Evolutionary conservation across 2,329 filamentous ascomycete species (phyloP).

Genomic region (Fusarium sp.): DNA sequence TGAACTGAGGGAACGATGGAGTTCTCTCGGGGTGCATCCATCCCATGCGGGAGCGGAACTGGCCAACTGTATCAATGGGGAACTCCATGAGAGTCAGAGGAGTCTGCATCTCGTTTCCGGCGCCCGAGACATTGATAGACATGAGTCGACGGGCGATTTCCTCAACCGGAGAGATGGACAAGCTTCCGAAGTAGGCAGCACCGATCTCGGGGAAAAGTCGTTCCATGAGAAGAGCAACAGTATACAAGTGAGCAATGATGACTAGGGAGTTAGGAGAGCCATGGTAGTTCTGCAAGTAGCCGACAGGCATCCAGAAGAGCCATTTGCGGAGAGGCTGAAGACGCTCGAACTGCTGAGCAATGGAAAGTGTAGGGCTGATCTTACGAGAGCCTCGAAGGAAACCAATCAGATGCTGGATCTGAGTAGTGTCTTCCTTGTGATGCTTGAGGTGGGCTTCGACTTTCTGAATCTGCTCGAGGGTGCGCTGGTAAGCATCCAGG

Average conservation of each 20-base stretch:
- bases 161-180: conserved; percentile 84
- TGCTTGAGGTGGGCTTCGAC: conserved; percentile 76
- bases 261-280: conserved; percentile 82
- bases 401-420: conserved; percentile 74
- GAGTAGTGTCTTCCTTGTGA: conserved; percentile 74
- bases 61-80: conserved; percentile 74
- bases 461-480: conserved; percentile 73
- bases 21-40: conserved; percentile 71
- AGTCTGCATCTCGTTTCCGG: conserved; percentile 68
- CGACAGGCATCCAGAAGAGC: conserved; percentile 95
- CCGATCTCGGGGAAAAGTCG: conserved; percentile 92
- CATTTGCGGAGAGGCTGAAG: conserved; percentile 89
- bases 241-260: conserved; percentile 92
- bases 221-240: conserved; percentile 86
- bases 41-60: conserved; percentile 76
- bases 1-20: conserved; percentile 70
- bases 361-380: conserved; percentile 74
- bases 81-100: conserved; percentile 77
- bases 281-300: conserved; percentile 80
- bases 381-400: conserved; percentile 80
- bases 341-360: conserved; percentile 89
- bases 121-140: conserved; percentile 71
- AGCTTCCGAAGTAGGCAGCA: conserved; percentile 84
- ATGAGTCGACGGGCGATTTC: conserved; percentile 83
- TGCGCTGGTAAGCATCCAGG: conserved; percentile 73